A percentile compares a stretch with the other conserved stretches of the same genome.
phyloP scores from a whole-genome alignment of 768 basidiomycete species.

The Pholiota conissans region DNA sequence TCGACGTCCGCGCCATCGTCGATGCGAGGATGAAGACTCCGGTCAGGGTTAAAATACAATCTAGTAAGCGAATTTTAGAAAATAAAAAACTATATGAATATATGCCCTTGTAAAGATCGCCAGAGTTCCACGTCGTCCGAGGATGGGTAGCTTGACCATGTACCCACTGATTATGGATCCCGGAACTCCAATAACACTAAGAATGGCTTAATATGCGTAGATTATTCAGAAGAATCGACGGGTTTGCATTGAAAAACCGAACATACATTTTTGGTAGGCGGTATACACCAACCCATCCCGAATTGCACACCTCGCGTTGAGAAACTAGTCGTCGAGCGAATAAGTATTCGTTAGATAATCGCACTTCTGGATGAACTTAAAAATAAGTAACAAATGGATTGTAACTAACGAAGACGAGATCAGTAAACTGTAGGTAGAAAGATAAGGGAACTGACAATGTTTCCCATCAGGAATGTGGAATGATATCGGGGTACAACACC shows the following conservation, averaged over 20 bases:
- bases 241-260: not conserved
- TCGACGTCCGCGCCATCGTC: slow-evolving; percentile 71
- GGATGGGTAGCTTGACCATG: slow-evolving; percentile 60
- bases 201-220: slow-evolving; percentile 75
- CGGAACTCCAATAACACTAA: slow-evolving; percentile 68
- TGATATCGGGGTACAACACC: too few relatives aligned
- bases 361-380: slow-evolving; percentile 18
- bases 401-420: slow-evolving; percentile 23
- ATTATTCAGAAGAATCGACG: not conserved
- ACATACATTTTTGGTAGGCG: slow-evolving; percentile 69
- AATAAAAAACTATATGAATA: slow-evolving; percentile 12
- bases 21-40: slow-evolving; percentile 74
- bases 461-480: too few relatives aligned
- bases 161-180: slow-evolving; percentile 73
- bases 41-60: slow-evolving; percentile 59
- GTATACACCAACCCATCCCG: slow-evolving; percentile 66
- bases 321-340: slow-evolving; percentile 42
- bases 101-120: slow-evolving; percentile 61
- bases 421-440: too few relatives aligned
- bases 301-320: slow-evolving; percentile 64
- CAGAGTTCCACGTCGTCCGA: slow-evolving; percentile 70
- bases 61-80: too few relatives aligned
- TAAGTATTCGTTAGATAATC: too few relatives aligned
- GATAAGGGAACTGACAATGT: too few relatives aligned
- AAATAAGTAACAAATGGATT: slow-evolving; percentile 31